Evolutionary conservation across 805 yeast genomes (phyloP).

Genomic region (Candida stauntonica): DNA sequence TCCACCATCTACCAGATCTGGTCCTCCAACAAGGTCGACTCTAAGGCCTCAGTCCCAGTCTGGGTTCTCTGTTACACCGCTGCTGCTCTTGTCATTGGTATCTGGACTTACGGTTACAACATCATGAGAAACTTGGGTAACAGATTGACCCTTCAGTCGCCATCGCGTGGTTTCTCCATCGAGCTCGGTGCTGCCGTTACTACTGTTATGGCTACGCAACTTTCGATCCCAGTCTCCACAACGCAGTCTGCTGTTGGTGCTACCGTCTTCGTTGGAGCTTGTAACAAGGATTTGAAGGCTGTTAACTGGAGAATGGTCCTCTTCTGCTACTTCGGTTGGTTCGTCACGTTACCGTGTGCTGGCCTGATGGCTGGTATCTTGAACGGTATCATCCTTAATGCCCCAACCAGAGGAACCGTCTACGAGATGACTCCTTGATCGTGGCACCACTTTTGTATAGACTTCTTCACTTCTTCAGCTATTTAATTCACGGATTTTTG

Average conservation of each 20-base stretch:
- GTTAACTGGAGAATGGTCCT: constrained; percentile 75
- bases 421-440: constrained; percentile 19
- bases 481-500: background rate
- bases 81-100: constrained; percentile 59
- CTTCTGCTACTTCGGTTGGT: constrained; percentile 72
- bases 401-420: constrained; percentile 45
- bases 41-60: constrained; percentile 56
- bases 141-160: constrained; percentile 69
- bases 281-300: constrained; percentile 57
- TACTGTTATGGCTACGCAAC: constrained; percentile 69
- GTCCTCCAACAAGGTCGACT: constrained; percentile 41
- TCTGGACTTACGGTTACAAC: constrained; percentile 68
- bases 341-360: constrained; percentile 68
- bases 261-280: constrained; percentile 69
- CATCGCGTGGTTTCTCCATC: constrained; percentile 71
- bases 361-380: constrained; percentile 67
- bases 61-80: constrained; percentile 73
- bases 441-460: too few species aligned
- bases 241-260: constrained; percentile 80
- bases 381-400: constrained; percentile 58
- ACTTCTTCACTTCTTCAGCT: too few species aligned
- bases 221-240: constrained; percentile 69
- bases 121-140: constrained; percentile 71
- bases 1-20: constrained; percentile 61
- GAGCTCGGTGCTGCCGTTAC: constrained; percentile 79